Evolutionary conservation across 1,284 basidiomycete genomes (phyloP).

Genomic region (Fomitiporia mediterranea): DNA sequence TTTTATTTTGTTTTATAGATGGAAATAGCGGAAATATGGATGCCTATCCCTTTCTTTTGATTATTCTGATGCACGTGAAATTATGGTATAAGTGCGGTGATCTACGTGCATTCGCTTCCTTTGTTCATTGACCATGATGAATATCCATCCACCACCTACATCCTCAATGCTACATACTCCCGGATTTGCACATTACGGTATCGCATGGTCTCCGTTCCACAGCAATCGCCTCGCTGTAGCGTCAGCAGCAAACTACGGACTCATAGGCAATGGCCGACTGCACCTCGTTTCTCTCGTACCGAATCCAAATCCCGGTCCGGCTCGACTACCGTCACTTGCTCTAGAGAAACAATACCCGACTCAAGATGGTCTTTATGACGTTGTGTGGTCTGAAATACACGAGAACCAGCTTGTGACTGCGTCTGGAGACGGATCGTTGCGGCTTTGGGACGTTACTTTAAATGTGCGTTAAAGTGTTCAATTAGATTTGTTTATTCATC

Average conservation of each 20-base stretch:
- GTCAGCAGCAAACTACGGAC: slow-evolving; percentile 90
- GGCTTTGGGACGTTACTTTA: slow-evolving; percentile 87
- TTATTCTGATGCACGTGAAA: no score
- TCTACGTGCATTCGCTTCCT: no score
- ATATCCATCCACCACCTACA: slow-evolving; percentile 24
- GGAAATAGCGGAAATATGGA: no score
- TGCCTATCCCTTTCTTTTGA: no score
- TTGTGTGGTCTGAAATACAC: slow-evolving; percentile 91
- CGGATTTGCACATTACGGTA: slow-evolving; percentile 82
- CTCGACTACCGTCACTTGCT: slow-evolving; percentile 38
- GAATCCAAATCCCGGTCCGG: slow-evolving; percentile 44
- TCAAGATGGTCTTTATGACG: slow-evolving; percentile 89
- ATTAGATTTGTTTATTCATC: no score
- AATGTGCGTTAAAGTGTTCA: slow-evolving; percentile 67
- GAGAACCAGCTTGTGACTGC: slow-evolving; percentile 91
- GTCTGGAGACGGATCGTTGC: slow-evolving; percentile 89
- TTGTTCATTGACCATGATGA: slow-evolving; percentile 14
- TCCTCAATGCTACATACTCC: slow-evolving; percentile 64
- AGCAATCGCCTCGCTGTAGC: slow-evolving; percentile 79
- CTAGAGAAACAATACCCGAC: slow-evolving; percentile 83
- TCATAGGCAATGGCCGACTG: slow-evolving; percentile 90
- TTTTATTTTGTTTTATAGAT: no score
- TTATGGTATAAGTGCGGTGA: no score
- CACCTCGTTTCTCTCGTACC: slow-evolving; percentile 60
- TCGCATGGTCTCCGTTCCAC: slow-evolving; percentile 94